Percentiles rank a stretch among this genome's conserved stretches.
Conservation (phyloP, 257 asterid genomes). For the Solanum ossicruentum region DNA sequence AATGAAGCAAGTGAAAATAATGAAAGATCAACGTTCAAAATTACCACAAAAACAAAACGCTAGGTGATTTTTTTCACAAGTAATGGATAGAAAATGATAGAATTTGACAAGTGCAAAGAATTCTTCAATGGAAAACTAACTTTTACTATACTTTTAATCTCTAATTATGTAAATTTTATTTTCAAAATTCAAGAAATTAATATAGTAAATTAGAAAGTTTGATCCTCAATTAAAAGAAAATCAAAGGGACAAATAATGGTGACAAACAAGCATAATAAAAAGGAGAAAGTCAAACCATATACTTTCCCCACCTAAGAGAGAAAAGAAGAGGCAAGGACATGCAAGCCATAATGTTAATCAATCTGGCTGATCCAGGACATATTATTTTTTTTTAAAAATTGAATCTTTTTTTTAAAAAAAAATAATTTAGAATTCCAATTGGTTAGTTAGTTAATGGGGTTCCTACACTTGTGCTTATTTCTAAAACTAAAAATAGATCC, state of each 20-base stretch:
- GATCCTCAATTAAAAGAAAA: background rate
- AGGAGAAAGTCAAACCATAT: background rate
- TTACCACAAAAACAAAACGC: too few species aligned
- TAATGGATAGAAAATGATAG: too few species aligned
- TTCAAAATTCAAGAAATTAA: background rate
- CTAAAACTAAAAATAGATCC: background rate
- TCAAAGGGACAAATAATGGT: background rate
- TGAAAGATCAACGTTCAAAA: too few species aligned
- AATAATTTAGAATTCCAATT: background rate
- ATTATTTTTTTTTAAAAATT: too few species aligned
- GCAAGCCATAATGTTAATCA: background rate
- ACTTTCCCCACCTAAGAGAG: background rate
- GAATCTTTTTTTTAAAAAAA: too few species aligned
- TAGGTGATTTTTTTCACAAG: too few species aligned
- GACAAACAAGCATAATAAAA: background rate
- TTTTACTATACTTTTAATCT: background rate
- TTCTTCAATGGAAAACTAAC: background rate
- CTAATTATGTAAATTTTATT: background rate
- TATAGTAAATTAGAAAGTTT: too few species aligned
- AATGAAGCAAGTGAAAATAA: background rate
- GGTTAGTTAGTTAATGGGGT: slow-evolving; percentile 10
- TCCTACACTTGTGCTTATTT: slow-evolving; percentile 26
- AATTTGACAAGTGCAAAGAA: background rate
- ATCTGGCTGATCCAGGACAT: background rate
- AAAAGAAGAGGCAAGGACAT: background rate